phyloP scores from a whole-genome alignment of 345 rosid species.

The Heritiera littoralis region DNA sequence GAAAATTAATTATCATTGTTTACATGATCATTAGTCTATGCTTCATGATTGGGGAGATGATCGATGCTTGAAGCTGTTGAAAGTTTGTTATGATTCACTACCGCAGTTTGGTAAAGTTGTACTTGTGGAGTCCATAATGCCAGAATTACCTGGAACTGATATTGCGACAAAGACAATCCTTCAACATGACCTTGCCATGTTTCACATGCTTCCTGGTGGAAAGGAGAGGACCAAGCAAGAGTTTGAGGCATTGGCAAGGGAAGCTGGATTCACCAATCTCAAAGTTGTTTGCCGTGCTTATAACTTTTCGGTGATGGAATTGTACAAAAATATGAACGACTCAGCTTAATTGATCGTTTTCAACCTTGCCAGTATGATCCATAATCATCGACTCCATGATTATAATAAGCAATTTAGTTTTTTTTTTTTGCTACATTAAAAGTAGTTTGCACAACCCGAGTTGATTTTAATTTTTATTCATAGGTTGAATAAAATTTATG shows the following conservation, averaged over 20 bases:
- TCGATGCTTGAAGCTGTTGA: conserved; percentile 35
- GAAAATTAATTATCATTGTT: no score
- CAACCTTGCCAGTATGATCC: not conserved
- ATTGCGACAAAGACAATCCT: not conserved
- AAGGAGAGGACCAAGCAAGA: conserved; percentile 38
- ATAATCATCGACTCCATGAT: no score
- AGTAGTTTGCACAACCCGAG: no score
- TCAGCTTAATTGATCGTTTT: not conserved
- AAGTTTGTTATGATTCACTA: conserved; percentile 32
- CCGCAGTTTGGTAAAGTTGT: conserved; percentile 39
- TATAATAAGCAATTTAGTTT: no score
- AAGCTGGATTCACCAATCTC: conserved; percentile 29
- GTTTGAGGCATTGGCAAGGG: conserved; percentile 28
- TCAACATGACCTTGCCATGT: conserved; percentile 25
- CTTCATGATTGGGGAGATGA: conserved; percentile 42
- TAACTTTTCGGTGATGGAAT: conserved; percentile 34
- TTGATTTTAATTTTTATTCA: no score
- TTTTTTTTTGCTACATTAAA: no score
- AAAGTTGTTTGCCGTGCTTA: conserved; percentile 27
- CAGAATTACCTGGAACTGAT: conserved; percentile 21
- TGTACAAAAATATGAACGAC: not conserved
- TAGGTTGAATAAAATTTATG: no score
- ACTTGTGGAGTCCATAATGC: conserved; percentile 25
- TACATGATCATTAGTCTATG: no score
- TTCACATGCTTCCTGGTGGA: conserved; percentile 23